phyloP scores from a whole-genome alignment of 805 yeast genomes.

The Soucietia sequanensis region DNA sequence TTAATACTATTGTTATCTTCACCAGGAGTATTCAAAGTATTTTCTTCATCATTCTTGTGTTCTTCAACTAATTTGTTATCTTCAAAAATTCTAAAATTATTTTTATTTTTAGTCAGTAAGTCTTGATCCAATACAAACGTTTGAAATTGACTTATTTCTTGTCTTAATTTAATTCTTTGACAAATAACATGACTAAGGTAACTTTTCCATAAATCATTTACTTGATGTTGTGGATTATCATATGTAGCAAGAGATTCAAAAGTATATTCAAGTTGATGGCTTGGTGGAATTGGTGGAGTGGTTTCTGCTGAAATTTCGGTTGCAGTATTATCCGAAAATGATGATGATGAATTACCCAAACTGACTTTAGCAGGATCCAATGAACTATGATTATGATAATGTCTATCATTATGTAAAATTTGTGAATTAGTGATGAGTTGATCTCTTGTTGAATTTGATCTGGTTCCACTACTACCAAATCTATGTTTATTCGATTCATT shows the following conservation, averaged over 20 bases:
- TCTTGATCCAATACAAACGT: conserved; percentile 11
- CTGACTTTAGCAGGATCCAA: conserved; percentile 2
- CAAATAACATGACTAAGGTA: conserved; percentile 35
- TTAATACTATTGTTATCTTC: not conserved
- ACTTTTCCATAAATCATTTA: conserved; percentile 28
- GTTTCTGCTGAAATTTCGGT: conserved; percentile 1
- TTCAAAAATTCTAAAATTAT: conserved; percentile 1
- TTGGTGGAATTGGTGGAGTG: conserved; percentile 28
- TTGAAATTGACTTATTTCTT: conserved; percentile 38
- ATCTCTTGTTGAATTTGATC: not conserved
- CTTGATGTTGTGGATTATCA: conserved; percentile 4
- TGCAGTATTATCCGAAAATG: conserved; percentile 4
- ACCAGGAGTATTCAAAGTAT: not conserved
- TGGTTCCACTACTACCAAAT: not conserved
- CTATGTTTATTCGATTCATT: not conserved
- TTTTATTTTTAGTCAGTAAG: conserved; percentile 3
- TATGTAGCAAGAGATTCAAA: not conserved
- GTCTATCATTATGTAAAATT: not conserved
- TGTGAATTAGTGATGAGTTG: not conserved
- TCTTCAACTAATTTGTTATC: conserved; percentile 4
- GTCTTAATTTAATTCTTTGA: conserved; percentile 39
- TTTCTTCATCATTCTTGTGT: conserved; percentile 5
- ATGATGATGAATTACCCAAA: no score
- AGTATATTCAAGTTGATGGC: conserved; percentile 14
- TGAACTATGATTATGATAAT: not conserved